Evolutionary conservation across 805 yeast genomes (phyloP).

Genomic region (Candida cerambycidarum): DNA sequence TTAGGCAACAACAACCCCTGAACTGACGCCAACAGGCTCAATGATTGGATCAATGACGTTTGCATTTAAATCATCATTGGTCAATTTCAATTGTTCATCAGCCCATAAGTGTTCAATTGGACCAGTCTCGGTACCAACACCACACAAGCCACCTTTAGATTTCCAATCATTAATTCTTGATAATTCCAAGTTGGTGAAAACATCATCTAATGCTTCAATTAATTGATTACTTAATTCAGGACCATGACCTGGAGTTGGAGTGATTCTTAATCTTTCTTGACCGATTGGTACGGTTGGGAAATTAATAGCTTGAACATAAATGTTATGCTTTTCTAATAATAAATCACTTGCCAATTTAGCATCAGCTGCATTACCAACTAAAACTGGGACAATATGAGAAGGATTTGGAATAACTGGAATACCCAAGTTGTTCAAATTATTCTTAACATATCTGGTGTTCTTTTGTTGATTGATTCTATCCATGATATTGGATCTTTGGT

Average conservation of each 20-base stretch:
- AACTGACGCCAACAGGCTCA: conserved; percentile 65
- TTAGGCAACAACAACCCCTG: conserved; percentile 49
- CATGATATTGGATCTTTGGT: conserved; percentile 72
- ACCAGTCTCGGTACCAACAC: conserved; percentile 63
- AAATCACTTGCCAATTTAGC: conserved; percentile 91
- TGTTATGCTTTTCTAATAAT: conserved; percentile 76
- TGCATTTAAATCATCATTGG: conserved; percentile 61
- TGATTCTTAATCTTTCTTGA: conserved; percentile 91
- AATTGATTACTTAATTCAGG: conserved; percentile 73
- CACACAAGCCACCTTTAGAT: conserved; percentile 81
- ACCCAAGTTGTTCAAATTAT: conserved; percentile 63
- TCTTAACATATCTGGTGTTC: conserved; percentile 82
- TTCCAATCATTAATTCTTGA: conserved; percentile 80
- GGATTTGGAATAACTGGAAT: conserved; percentile 98
- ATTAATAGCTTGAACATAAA: conserved; percentile 97
- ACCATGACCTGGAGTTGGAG: conserved; percentile 98
- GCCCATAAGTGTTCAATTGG: conserved; percentile 80
- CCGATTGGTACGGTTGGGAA: conserved; percentile 98
- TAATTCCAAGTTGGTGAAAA: conserved; percentile 72
- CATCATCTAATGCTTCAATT: conserved; percentile 74
- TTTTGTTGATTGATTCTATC: conserved; percentile 84
- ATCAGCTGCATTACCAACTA: conserved; percentile 90
- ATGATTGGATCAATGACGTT: conserved; percentile 66
- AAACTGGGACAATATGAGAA: conserved; percentile 92
- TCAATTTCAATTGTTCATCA: conserved; percentile 66